phyloP scores from a whole-genome alignment of 371 early-diverging fungal genomes.

The Basidiobolus meristosporus region DNA sequence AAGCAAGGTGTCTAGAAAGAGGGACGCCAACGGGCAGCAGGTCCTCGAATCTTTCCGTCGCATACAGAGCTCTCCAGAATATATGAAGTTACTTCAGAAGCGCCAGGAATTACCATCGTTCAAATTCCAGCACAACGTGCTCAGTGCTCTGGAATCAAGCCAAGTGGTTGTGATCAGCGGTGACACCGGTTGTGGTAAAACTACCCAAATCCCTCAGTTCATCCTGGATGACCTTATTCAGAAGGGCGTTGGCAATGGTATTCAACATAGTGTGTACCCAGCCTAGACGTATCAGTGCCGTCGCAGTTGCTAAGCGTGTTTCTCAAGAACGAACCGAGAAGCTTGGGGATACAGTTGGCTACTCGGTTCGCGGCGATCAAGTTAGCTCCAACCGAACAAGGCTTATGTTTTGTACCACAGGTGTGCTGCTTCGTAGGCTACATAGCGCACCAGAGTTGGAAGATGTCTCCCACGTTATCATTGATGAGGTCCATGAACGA shows the following conservation, averaged over 20 bases:
- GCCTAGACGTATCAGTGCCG: conserved; percentile 90
- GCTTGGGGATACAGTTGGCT: conserved; percentile 46
- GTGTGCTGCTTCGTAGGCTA: conserved; percentile 48
- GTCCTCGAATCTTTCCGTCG: too few species aligned
- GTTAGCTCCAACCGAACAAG: conserved; percentile 24
- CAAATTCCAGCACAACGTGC: too few species aligned
- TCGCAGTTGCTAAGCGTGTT: conserved; percentile 78
- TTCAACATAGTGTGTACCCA: too few species aligned
- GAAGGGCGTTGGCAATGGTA: too few species aligned
- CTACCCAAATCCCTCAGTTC: conserved; percentile 97
- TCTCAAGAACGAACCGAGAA: conserved; percentile 54
- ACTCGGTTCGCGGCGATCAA: conserved; percentile 61
- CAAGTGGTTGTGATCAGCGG: conserved; percentile 85
- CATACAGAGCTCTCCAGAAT: too few species aligned
- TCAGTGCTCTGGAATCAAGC: too few species aligned
- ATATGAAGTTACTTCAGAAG: too few species aligned
- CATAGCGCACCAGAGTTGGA: conserved; percentile 30
- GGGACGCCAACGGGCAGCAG: too few species aligned
- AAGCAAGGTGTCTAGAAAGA: too few species aligned
- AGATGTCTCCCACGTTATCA: conserved; percentile 43
- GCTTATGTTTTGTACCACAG: conserved; percentile 53
- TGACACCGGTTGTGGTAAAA: conserved; percentile 98
- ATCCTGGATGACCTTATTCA: too few species aligned
- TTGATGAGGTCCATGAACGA: conserved; percentile 83
- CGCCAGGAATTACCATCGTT: too few species aligned